A percentile compares a stretch with the other conserved stretches of the same genome.
Conservation (phyloP, 768 basidiomycete species). For the Mycena chlorophos region DNA sequence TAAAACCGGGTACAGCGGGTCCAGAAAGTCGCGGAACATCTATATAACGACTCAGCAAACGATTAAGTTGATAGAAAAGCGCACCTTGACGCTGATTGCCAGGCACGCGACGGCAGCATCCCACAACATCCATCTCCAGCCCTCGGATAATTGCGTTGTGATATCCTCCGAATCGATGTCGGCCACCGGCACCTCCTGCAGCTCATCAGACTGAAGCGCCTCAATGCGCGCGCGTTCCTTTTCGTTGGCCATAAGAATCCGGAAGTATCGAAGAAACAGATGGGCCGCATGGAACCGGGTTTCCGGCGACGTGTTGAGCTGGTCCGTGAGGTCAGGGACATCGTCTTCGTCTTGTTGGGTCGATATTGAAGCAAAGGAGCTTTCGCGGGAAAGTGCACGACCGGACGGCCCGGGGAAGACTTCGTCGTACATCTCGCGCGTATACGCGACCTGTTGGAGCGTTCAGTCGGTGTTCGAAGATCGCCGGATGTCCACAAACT, state of each 20-base stretch:
- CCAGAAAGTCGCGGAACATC: constrained; percentile 65
- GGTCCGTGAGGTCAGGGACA: constrained; percentile 46
- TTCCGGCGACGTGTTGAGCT: constrained; percentile 53
- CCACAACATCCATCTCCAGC: constrained; percentile 48
- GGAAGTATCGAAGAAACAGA: constrained; percentile 59
- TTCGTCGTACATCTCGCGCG: constrained; percentile 21
- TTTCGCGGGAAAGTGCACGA: constrained; percentile 11
- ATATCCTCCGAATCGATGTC: constrained; percentile 4
- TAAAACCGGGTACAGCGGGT: constrained; percentile 54
- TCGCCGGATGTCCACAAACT: background rate
- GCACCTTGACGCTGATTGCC: constrained; percentile 62
- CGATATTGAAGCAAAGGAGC: constrained; percentile 3
- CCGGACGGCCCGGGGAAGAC: background rate
- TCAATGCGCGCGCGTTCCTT: constrained; percentile 19
- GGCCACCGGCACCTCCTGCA: no score
- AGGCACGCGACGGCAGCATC: constrained; percentile 59
- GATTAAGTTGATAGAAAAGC: background rate
- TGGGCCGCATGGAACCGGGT: constrained; percentile 68
- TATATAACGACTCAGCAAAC: constrained; percentile 26
- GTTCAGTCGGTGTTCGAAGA: constrained; percentile 3
- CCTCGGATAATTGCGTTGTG: constrained; percentile 20
- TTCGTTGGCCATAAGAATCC: constrained; percentile 33
- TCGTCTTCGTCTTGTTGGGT: constrained; percentile 14
- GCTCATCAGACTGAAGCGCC: constrained; percentile 3
- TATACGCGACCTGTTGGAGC: background rate